These are phyloP conservation scores for Zizania palustris DNA, from an alignment of 202 grass and related monocot genomes.

Conservation along the genomic window DNA sequence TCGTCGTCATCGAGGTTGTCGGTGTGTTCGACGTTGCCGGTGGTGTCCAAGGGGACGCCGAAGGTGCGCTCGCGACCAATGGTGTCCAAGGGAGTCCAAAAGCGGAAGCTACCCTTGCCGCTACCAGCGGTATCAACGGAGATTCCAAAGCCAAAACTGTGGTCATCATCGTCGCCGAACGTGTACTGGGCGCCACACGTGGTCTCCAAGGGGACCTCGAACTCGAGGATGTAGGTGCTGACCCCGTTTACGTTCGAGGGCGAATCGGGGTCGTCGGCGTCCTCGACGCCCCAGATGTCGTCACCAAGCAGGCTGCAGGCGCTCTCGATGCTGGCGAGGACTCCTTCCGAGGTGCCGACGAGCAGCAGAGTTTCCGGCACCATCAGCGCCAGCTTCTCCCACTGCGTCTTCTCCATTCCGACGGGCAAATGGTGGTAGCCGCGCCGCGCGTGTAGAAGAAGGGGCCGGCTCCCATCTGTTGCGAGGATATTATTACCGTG, in stretches of 20 bases:
- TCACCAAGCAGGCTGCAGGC: slow-evolving; percentile 44
- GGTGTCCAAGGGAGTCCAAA: not conserved
- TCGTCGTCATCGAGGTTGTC: not conserved
- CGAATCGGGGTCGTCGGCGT: not conserved
- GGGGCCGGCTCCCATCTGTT: not conserved
- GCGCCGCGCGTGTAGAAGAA: not conserved
- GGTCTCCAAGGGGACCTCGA: not conserved
- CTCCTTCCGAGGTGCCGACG: slow-evolving; percentile 37
- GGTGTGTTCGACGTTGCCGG: not conserved
- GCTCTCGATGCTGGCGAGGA: slow-evolving; percentile 30
- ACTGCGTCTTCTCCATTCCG: not conserved
- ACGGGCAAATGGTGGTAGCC: slow-evolving; percentile 7
- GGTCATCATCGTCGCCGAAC: not conserved
- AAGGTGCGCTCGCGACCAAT: not conserved
- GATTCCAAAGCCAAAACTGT: too few species aligned
- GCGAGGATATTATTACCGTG: not conserved
- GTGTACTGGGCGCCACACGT: not conserved
- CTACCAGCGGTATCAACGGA: not conserved
- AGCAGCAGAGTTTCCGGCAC: slow-evolving; percentile 42
- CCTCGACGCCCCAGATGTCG: slow-evolving; percentile 18
- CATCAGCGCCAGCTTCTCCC: slow-evolving; percentile 28
- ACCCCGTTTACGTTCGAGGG: not conserved
- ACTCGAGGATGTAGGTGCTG: not conserved
- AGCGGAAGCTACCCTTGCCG: not conserved
- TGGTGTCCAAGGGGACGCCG: not conserved